Evolutionary conservation across 2,329 filamentous ascomycete species (phyloP), one percentile per base, ranked within the genome.

Genomic region (Plectosphaerella plurivora): DNA sequence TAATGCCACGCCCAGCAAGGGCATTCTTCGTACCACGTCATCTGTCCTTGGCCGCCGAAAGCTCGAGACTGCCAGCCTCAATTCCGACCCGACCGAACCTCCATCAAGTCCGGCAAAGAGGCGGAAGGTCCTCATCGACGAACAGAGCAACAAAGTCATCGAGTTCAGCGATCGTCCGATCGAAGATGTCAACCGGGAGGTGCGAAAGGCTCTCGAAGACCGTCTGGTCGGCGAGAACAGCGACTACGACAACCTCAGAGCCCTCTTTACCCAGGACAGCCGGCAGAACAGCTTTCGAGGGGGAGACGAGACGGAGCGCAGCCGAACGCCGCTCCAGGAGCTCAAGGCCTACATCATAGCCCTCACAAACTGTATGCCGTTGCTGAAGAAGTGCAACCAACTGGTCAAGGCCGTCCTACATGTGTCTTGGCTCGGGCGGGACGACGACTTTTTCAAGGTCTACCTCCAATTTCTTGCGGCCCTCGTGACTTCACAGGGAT

Each of bases 401-500:
- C 70, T 88, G 25, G 76, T 88, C 53, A 76, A 75, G 59, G 75
- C 73, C 49, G 73, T 87, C 9, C 69, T 88, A n/a, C 71, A 74
- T 50, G 84, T 79, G 63, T 78, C 80, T 35, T 88, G 85, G 85
- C 71, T 86, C 36, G 84, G 82, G 10, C 78, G 83, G 52, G 83
- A 87, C 55, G 79, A 83, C 25, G 73, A 76, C 36, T 90, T 90
- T 63, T 76, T 84, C 52, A 81, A 82, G 60, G 80, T 83, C 49
- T 91, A 89, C 64, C 77, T 80, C 51, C 78, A 84, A 61, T 87
- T 90, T 59, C 71, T 90, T 22, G 81, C 82, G 16, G 83, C 85
- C 37, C 73, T 99, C 45, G 84, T 91, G 50, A 95, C 89, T 55
- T 88, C 91, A 1, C 90, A 97, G 63, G 87, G 89, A 45, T 85